Percentiles rank a stretch among this genome's conserved stretches.
These are phyloP conservation scores for Asterionellopsis glacialis DNA, from an alignment of 108 stramenopile genomes.

Conservation along the genomic window DNA sequence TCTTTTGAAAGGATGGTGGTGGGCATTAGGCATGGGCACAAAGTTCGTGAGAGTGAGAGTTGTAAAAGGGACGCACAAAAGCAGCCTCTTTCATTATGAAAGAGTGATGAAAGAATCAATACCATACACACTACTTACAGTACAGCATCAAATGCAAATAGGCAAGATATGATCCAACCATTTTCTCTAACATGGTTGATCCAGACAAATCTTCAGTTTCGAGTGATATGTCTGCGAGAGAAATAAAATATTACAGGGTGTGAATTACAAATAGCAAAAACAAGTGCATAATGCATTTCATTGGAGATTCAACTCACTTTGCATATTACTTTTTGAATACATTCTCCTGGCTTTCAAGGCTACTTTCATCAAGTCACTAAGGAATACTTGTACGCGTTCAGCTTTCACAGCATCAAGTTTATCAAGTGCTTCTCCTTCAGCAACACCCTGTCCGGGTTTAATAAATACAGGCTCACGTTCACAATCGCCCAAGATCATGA, in stretches of 20 bases:
- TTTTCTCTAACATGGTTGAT: slow-evolving; percentile 10
- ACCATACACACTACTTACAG: slow-evolving; percentile 8
- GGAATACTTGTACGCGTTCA: slow-evolving; percentile 24
- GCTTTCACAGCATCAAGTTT: slow-evolving; percentile 18
- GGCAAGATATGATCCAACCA: slow-evolving; percentile 13
- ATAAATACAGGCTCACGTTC: slow-evolving; percentile 19
- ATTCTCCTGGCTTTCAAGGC: slow-evolving; percentile 15
- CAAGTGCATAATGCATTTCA: no score
- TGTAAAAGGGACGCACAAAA: no score
- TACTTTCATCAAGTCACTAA: slow-evolving; percentile 7
- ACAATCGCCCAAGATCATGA: slow-evolving; percentile 22
- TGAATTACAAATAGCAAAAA: no score
- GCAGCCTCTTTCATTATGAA: no score
- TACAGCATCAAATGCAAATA: slow-evolving; percentile 17
- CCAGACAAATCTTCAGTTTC: no score
- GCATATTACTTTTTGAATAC: no score
- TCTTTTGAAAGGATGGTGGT: not conserved
- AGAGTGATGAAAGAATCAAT: no score
- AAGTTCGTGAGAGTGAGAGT: no score
- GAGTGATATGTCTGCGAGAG: no score
- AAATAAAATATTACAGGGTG: no score
- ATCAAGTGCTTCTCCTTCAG: slow-evolving; percentile 23
- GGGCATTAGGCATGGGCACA: no score
- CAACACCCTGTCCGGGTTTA: slow-evolving; percentile 10
- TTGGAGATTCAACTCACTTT: no score